Base-by-base conservation (phyloP, 495 filamentous ascomycete species). In the Bryoglossum gracile region DNA sequence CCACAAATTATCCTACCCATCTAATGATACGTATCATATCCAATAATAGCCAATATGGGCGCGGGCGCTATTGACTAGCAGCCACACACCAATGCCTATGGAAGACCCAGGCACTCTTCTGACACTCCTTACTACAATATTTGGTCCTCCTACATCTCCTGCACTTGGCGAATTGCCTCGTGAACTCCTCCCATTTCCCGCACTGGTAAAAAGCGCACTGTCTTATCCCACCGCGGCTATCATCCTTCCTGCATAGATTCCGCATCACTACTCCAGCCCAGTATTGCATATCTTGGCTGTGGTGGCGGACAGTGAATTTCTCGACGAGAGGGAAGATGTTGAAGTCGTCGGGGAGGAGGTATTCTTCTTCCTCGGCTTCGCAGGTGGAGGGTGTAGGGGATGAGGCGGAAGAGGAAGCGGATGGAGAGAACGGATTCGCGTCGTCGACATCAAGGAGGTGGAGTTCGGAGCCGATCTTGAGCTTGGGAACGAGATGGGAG, bases 121-220 rank as follows among this genome's bases (percentile, higher is more conserved):
- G 92, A 69, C 92, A 98, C 61, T 96, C 92, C 68, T 98, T 98
- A 77, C 89, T 95, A 82, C 92, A 98, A 70, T 98, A 98, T 64
- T 98, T 98, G 54, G 92, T 98, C 52, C 92, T 83, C 54, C 92
- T 83, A 69, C 92, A 98, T 40, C 92, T 82, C 35, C 92, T 84
- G 68, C 92, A 98, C 65, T 98, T 98, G 56, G 92, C 92, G 65
- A 97, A 98, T 62, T 97, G 91, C 35, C 92, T 78, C 45, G 91
- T 88, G 65, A 75, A 95, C 66, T 94, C 83, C 60, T 98, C 92
- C 92, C 92, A 97, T 65, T 91, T 92, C 43, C 92, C 92, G 62
- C 92, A 98, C 66, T 94, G 82, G 69, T 91, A 98, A 66, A 95
- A 94, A 17, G 92, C 92, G 61, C 92, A 98, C 54, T 98, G 92